phyloP scores from a whole-genome alignment of 768 basidiomycete species.

The Harrya chromipes region DNA sequence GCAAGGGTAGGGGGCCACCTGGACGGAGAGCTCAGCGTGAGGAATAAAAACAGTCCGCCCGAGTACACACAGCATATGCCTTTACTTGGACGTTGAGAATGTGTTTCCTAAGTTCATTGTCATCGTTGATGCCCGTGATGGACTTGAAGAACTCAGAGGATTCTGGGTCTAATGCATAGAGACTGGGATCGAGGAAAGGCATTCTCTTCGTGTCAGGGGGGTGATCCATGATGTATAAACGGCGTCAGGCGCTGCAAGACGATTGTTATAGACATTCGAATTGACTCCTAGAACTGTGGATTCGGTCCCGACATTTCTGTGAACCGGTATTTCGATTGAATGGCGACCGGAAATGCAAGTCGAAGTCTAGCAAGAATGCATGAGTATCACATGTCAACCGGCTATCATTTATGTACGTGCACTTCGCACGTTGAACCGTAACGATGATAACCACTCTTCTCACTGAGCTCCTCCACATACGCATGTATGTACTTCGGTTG shows the following conservation, averaged over 20 bases:
- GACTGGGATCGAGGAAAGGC: slow-evolving; percentile 10
- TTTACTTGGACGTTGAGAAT: slow-evolving; percentile 32
- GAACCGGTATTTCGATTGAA: too few species aligned
- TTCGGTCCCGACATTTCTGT: too few species aligned
- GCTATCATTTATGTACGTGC: too few species aligned
- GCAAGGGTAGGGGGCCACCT: slow-evolving; percentile 25
- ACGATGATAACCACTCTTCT: slow-evolving; percentile 50
- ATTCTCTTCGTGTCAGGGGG: not conserved
- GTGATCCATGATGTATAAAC: not conserved
- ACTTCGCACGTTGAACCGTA: too few species aligned
- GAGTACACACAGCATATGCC: slow-evolving; percentile 30
- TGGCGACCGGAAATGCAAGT: too few species aligned
- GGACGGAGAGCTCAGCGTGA: not conserved
- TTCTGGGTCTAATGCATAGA: slow-evolving; percentile 13
- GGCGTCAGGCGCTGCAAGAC: not conserved
- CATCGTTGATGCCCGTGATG: slow-evolving; percentile 29
- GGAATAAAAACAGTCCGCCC: not conserved
- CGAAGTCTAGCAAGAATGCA: too few species aligned
- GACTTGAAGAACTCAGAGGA: slow-evolving; percentile 28
- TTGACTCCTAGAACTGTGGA: too few species aligned
- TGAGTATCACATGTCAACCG: too few species aligned
- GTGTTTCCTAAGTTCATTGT: slow-evolving; percentile 31
- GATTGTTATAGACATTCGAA: too few species aligned
- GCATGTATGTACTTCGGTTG: slow-evolving; percentile 46
- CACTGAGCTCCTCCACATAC: slow-evolving; percentile 63